Base-by-base conservation (phyloP, 2,329 filamentous ascomycete species). In the Reticulascus tulasneorum region DNA sequence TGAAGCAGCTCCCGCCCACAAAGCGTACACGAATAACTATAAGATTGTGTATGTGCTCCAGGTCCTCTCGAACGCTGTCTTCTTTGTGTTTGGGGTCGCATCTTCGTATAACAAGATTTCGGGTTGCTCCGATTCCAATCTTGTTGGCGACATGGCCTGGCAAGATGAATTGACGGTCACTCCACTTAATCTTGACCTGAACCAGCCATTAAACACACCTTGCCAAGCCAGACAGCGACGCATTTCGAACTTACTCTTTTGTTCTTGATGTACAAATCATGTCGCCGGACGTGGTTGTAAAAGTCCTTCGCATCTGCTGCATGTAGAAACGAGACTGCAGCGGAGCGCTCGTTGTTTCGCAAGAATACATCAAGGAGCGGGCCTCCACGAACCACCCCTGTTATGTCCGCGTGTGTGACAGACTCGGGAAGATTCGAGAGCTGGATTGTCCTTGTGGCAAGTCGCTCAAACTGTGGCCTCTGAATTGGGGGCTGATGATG, bases 41-140 rank as follows among this genome's bases (percentile, higher is more conserved):
- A 2, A 94, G 69, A 44, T 86, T 86, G 63, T 91, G 81, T 42
- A 94, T 91, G 54, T 94, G 87, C 17, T 89, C 82, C 23, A 93
- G 69, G 49, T 94, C 84, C 5, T 81, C 72, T 9, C 83, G 78
- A 45, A 94, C 78, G 12, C 63, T 60, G 7, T 75, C 62, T 46
- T 81, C 81, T 0, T 79, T 87, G 47, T 85, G 64, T 35, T 64
- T 71, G 35, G 63, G 63, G 47, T 67, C 67, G 47, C 75, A 76
- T 9, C 73, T 71, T 38, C 75, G 74, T 26, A 94, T 73, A 15
- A 90, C 63, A 23, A 94, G 58, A 49, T 91, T 93, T 41, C 87
- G 79, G 26, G 79, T 84, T 11, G 84, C 84, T 11, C 86, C 85
- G 30, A 59, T 66, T 24, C 60, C 59, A 36, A 90, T 72, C 53